A percentile compares a stretch with the other conserved stretches of the same genome.
Conservation (phyloP, 2,329 filamentous ascomycete species). For the Ceratocystis colombiana region DNA sequence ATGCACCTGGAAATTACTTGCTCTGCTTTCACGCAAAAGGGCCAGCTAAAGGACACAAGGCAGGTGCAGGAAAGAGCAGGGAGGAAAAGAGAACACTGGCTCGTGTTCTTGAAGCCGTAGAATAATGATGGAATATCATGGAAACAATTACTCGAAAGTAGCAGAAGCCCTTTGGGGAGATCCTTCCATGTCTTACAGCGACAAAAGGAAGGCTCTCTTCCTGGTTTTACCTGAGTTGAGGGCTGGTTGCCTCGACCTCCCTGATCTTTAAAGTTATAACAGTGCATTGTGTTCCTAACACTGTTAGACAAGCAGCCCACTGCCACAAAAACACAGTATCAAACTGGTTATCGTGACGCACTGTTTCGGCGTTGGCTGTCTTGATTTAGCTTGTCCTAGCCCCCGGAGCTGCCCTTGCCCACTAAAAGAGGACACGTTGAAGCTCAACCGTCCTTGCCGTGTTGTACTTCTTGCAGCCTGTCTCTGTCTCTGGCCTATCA, state of each 20-base stretch:
- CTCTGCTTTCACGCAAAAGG: no score
- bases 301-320: background rate
- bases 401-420: slow-evolving; percentile 20
- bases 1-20: no score
- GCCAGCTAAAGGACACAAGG: background rate
- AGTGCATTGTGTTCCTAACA: background rate
- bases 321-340: background rate
- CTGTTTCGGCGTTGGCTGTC: slow-evolving; percentile 10
- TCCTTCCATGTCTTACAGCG: background rate
- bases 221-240: background rate
- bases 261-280: background rate
- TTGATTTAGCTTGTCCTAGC: slow-evolving; percentile 4
- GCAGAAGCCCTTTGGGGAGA: background rate
- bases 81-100: background rate
- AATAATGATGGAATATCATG: background rate
- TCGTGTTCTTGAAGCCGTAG: background rate
- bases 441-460: slow-evolving; percentile 16
- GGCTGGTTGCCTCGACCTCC: background rate
- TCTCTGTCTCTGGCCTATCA: background rate
- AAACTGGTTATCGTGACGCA: background rate
- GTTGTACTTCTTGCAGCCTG: no score
- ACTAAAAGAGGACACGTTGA: slow-evolving; percentile 26
- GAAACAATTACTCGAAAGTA: background rate
- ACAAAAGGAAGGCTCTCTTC: background rate
- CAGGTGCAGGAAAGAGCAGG: background rate